Conservation (phyloP, 2,329 filamentous ascomycete genomes). For the Periconia digitata region DNA sequence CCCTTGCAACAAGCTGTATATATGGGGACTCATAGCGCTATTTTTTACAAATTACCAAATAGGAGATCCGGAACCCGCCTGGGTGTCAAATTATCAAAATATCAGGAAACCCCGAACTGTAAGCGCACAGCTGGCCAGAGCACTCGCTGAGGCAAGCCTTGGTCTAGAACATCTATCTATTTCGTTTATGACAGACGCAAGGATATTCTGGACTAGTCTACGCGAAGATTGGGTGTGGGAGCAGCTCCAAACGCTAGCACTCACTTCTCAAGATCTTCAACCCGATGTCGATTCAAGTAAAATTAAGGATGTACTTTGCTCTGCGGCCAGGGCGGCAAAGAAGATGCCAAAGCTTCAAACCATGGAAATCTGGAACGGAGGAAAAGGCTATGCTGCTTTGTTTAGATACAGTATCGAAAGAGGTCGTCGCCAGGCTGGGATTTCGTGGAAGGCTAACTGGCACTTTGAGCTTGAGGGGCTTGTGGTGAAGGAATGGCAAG, state of each 20-base stretch:
- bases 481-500: background rate
- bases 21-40: background rate
- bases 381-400: constrained; percentile 6
- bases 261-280: constrained; percentile 5
- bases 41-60: too few relatives aligned
- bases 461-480: background rate
- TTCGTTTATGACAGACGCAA: constrained; percentile 9
- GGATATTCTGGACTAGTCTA: constrained; percentile 5
- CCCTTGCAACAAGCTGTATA: background rate
- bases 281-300: constrained; percentile 1
- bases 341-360: constrained; percentile 10
- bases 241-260: constrained; percentile 2
- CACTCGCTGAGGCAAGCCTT: constrained; percentile 7
- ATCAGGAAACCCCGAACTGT: constrained; percentile 4
- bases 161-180: constrained; percentile 8
- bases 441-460: constrained; percentile 2
- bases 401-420: constrained; percentile 7
- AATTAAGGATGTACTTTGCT: constrained; percentile 2
- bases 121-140: constrained; percentile 1
- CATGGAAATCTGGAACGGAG: constrained; percentile 12
- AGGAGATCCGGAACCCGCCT: too few relatives aligned
- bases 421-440: constrained; percentile 1
- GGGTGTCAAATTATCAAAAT: background rate
- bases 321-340: constrained; percentile 4
- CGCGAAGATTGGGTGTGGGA: constrained; percentile 7